phyloP scores from a whole-genome alignment of 345 rosid genomes.

The Mercurialis annua region DNA sequence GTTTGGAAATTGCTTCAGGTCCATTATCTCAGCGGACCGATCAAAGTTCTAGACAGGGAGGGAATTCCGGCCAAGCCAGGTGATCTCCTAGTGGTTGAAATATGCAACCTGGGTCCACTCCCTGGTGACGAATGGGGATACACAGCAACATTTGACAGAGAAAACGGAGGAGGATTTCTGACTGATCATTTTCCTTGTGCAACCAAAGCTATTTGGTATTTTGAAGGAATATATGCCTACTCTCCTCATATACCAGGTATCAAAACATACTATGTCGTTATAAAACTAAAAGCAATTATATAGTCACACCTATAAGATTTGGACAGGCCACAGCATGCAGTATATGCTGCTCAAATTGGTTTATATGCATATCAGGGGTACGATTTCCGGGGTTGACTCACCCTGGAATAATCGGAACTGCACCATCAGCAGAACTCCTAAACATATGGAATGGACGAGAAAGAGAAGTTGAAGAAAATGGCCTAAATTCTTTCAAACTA shows the following conservation, averaged over 20 bases:
- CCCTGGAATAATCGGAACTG: constrained; percentile 84
- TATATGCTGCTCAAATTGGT: constrained; percentile 4
- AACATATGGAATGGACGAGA: constrained; percentile 82
- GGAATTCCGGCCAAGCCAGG: constrained; percentile 73
- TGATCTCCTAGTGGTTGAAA: constrained; percentile 78
- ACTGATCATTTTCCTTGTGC: constrained; percentile 93
- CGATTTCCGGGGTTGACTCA: constrained; percentile 86
- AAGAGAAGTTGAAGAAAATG: constrained; percentile 65
- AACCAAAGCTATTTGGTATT: constrained; percentile 91
- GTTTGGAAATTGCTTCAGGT: constrained; percentile 31
- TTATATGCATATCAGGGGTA: constrained; percentile 49
- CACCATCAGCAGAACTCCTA: constrained; percentile 78
- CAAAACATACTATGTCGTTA: background rate
- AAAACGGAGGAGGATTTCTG: constrained; percentile 82
- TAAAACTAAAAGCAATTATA: background rate
- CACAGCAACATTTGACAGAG: constrained; percentile 75
- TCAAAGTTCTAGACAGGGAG: constrained; percentile 56
- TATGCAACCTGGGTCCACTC: constrained; percentile 83
- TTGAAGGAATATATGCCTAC: constrained; percentile 83
- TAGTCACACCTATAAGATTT: background rate
- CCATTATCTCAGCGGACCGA: constrained; percentile 81
- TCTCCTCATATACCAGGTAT: constrained; percentile 88
- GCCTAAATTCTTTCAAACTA: constrained; percentile 40
- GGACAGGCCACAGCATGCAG: too few relatives aligned
- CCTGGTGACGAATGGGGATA: constrained; percentile 92